These are phyloP conservation scores for Alternaria longipes DNA, from an alignment of 2,329 filamentous ascomycete species.

Conservation along the genomic window DNA sequence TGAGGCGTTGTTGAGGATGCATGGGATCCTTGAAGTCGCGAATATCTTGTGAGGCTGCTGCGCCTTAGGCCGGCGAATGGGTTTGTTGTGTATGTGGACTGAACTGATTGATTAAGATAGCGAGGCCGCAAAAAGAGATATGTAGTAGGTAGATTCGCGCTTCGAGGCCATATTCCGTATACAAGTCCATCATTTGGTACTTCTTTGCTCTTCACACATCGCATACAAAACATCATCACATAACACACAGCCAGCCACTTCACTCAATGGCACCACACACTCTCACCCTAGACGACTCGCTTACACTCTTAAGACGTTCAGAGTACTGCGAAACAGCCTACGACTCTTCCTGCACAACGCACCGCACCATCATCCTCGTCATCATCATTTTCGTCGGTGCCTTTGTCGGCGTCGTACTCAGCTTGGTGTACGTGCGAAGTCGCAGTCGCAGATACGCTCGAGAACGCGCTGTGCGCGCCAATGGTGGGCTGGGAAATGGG, in stretches of 20 bases:
- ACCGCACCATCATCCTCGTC: conserved; percentile 33
- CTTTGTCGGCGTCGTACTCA: conserved; percentile 25
- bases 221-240: not conserved
- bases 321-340: conserved; percentile 22
- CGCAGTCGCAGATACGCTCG: conserved; percentile 3
- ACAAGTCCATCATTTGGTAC: not conserved
- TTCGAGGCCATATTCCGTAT: not conserved
- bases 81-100: conserved; percentile 1
- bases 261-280: conserved; percentile 19
- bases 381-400: conserved; percentile 30
- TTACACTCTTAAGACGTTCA: conserved; percentile 20
- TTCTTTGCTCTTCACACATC: not conserved
- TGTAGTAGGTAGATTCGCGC: conserved; percentile 9
- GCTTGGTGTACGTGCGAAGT: conserved; percentile 18
- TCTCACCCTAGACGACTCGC: not conserved
- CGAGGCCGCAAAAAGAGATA: conserved; percentile 1
- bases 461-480: not conserved
- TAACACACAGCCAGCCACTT: not conserved
- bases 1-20: conserved; percentile 13
- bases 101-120: not conserved
- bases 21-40: conserved; percentile 1
- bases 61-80: conserved; percentile 3
- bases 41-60: conserved; percentile 10
- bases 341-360: conserved; percentile 23
- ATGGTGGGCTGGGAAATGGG: not conserved